These are phyloP conservation scores for Pascua guehoae DNA, from an alignment of 1,284 basidiomycete genomes.

Conservation along the genomic window DNA sequence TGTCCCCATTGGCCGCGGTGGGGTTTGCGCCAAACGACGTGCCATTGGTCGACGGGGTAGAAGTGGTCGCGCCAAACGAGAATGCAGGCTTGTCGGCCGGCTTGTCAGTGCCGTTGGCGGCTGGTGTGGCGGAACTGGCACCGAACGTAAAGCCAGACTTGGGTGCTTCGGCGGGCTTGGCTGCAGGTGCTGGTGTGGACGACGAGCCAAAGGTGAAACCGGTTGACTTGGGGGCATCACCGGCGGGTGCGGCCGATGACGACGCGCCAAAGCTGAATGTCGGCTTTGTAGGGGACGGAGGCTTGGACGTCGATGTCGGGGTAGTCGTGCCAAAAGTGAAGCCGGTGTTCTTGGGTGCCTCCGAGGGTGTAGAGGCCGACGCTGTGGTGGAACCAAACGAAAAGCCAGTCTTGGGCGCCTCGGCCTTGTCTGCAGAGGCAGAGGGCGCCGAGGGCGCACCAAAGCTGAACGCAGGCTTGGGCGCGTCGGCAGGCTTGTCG, in stretches of 20 bases:
- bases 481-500: constrained; percentile 13
- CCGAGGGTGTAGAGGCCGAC: background rate
- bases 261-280: constrained; percentile 25
- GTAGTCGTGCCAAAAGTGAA: constrained; percentile 5
- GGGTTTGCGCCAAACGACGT: background rate
- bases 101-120: background rate
- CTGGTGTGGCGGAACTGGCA: background rate
- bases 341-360: background rate
- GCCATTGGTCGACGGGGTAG: background rate
- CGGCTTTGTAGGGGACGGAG: constrained; percentile 3
- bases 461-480: constrained; percentile 17
- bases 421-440: constrained; percentile 7
- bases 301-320: constrained; percentile 1
- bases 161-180: constrained; percentile 2
- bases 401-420: constrained; percentile 15
- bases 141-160: constrained; percentile 4
- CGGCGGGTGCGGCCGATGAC: constrained; percentile 4
- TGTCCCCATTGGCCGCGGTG: background rate
- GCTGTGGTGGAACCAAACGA: constrained; percentile 7
- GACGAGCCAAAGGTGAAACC: constrained; percentile 3
- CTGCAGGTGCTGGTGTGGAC: background rate
- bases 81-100: constrained; percentile 5
- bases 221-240: background rate
- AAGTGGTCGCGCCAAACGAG: background rate
- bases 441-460: constrained; percentile 4